Conservation (phyloP, 106 monocot species). For the Dendrobium officinale region DNA sequence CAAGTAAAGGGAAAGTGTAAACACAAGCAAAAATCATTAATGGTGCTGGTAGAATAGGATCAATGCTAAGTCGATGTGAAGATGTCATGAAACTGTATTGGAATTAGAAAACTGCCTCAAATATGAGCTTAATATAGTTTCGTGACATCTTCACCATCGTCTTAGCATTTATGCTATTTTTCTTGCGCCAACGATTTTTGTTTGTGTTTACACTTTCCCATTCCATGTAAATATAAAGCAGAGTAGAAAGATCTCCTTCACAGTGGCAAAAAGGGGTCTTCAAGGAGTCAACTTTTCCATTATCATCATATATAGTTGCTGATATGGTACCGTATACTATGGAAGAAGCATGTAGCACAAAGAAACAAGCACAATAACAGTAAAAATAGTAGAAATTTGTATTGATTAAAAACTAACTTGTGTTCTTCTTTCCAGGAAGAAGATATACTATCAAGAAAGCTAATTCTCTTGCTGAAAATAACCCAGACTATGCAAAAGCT, state of each 20-base stretch:
- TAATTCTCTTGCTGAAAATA: too few species aligned
- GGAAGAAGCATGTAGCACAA: too few species aligned
- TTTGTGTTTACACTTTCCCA: constrained; percentile 58
- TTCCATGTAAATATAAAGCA: constrained; percentile 82
- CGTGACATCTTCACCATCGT: constrained; percentile 86
- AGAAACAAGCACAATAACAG: too few species aligned
- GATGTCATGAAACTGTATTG: constrained; percentile 61
- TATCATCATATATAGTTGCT: constrained; percentile 29
- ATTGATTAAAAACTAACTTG: too few species aligned
- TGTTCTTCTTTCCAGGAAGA: too few species aligned
- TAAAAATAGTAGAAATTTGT: too few species aligned
- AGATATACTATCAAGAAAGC: too few species aligned
- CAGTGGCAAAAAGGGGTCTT: constrained; percentile 82
- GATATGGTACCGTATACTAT: too few species aligned
- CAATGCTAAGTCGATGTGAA: constrained; percentile 95
- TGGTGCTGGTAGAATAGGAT: constrained; percentile 89
- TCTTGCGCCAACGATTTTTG: constrained; percentile 76
- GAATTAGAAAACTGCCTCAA: constrained; percentile 66
- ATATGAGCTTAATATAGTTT: constrained; percentile 60
- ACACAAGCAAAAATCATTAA: constrained; percentile 40
- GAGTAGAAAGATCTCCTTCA: constrained; percentile 90
- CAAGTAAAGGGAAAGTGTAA: constrained; percentile 66
- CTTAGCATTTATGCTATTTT: constrained; percentile 94
- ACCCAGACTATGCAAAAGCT: too few species aligned
- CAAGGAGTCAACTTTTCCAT: constrained; percentile 71